Percentiles rank a stretch among this genome's conserved stretches.
Evolutionary conservation across 495 filamentous ascomycete genomes (phyloP).

Genomic region (Cudoniella acicularis): DNA sequence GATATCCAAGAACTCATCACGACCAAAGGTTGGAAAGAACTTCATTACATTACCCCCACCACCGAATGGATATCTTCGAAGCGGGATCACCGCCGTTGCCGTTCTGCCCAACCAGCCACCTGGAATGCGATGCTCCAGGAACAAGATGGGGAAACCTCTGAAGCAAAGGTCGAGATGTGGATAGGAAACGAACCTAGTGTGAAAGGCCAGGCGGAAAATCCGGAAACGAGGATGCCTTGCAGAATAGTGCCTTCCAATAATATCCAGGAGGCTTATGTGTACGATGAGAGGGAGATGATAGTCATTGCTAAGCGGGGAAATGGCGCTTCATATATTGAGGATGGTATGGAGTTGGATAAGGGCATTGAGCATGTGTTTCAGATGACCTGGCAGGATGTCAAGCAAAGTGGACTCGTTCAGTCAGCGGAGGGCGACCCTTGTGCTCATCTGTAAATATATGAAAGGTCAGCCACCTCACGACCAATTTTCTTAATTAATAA

Average conservation of each 20-base stretch:
- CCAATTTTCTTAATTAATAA: no score
- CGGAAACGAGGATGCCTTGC: background rate
- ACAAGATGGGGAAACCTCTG: background rate
- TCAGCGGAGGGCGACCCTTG: background rate
- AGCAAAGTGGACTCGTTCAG: background rate
- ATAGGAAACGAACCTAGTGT: background rate
- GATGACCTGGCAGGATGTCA: background rate
- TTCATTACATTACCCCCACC: background rate
- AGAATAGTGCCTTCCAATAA: background rate
- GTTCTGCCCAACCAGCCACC: background rate
- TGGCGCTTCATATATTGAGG: background rate
- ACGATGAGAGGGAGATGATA: background rate
- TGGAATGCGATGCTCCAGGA: background rate
- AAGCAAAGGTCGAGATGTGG: background rate
- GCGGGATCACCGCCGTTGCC: background rate
- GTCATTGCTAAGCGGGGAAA: background rate
- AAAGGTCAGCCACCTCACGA: no score
- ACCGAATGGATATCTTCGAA: background rate
- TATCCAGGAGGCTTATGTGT: background rate
- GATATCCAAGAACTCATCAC: background rate
- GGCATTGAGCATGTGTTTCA: background rate
- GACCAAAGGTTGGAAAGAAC: background rate
- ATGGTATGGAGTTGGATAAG: background rate
- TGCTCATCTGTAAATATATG: background rate
- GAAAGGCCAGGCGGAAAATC: background rate